A percentile compares a stretch with the other conserved stretches of the same genome.
phyloP scores from a whole-genome alignment of 495 filamentous ascomycete species.

The Annulohypoxylon maeteangense region DNA sequence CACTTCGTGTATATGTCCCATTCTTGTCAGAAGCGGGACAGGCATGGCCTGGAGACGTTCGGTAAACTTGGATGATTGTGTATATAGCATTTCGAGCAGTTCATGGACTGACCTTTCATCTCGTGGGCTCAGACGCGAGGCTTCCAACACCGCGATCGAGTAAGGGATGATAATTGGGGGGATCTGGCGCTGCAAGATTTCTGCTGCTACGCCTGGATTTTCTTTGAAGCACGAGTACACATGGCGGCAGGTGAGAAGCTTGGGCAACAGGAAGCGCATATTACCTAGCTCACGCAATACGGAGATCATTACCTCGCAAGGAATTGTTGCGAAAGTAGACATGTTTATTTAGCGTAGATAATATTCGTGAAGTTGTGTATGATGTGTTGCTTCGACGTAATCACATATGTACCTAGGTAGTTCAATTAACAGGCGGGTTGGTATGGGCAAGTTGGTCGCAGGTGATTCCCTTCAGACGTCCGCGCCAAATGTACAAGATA shows the following conservation, averaged over 20 bases:
- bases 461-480: too few species aligned
- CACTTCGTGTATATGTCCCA: constrained; percentile 24
- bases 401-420: too few species aligned
- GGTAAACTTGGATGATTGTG: constrained; percentile 30
- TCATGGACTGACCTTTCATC: constrained; percentile 10
- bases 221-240: constrained; percentile 14
- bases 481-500: too few species aligned
- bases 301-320: constrained; percentile 27
- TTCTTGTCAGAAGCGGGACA: constrained; percentile 29
- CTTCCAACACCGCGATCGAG: constrained; percentile 25
- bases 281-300: constrained; percentile 13
- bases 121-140: constrained; percentile 19
- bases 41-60: constrained; percentile 25
- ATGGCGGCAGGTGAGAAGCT: constrained; percentile 10
- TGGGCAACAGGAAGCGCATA: constrained; percentile 2
- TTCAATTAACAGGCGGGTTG: too few species aligned
- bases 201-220: constrained; percentile 14
- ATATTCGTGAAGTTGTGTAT: constrained; percentile 2
- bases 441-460: too few species aligned
- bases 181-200: constrained; percentile 29
- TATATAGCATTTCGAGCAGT: constrained; percentile 25
- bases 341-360: constrained; percentile 18
- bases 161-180: constrained; percentile 22
- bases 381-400: constrained; percentile 1
- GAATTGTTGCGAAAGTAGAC: constrained; percentile 16